Evolutionary conservation across 208 protist genomes (phyloP).

Genomic region (Leishmania aethiopica): DNA sequence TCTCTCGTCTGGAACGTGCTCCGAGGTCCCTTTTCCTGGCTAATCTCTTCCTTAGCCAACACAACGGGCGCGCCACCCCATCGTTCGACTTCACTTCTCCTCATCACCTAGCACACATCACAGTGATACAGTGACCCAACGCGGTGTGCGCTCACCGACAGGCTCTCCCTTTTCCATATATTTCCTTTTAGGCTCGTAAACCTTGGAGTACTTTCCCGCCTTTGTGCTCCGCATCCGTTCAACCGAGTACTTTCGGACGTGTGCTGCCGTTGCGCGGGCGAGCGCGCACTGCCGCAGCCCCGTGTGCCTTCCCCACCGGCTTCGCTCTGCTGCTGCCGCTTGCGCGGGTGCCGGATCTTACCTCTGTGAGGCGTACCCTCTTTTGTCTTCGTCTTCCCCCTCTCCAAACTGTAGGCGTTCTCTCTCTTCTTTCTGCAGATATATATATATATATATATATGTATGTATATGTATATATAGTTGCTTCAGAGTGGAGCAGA

Average conservation of each 20-base stretch:
- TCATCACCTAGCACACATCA: neutral
- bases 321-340: neutral
- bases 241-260: neutral
- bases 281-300: neutral
- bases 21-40: neutral
- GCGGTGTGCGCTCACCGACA: neutral
- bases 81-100: neutral
- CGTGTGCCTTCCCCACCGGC: neutral
- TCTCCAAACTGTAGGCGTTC: neutral
- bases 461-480: too few relatives aligned
- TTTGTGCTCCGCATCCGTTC: neutral
- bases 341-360: neutral
- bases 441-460: too few relatives aligned
- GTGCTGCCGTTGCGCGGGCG: neutral
- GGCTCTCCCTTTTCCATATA: neutral
- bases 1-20: neutral
- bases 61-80: neutral
- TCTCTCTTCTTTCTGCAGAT: too few relatives aligned
- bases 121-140: conserved; percentile 1
- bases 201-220: neutral
- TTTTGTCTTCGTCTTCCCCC: neutral
- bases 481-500: neutral
- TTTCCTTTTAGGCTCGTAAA: neutral
- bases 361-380: neutral
- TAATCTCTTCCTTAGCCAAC: neutral